Conservation (phyloP, 148 eudicot species). For the Vaccinium vitisidaea region DNA sequence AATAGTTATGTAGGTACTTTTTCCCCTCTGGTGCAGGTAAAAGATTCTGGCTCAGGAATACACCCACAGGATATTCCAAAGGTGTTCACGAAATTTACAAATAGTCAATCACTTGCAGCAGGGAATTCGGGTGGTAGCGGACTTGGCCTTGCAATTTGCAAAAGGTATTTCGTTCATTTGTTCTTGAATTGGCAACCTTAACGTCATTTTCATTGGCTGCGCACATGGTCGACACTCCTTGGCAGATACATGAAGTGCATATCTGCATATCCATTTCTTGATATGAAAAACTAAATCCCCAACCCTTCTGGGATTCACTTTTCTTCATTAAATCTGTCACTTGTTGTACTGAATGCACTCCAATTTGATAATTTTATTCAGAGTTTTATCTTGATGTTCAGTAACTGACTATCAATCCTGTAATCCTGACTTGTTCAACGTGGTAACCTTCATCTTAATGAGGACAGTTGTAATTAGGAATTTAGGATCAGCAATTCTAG, state of each 20-base stretch:
- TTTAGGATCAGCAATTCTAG: neutral
- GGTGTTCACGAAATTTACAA: constrained; percentile 77
- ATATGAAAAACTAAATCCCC: neutral
- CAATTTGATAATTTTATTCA: neutral
- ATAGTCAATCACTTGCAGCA: constrained; percentile 45
- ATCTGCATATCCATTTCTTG: neutral
- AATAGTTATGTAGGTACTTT: neutral
- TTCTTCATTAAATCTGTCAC: neutral
- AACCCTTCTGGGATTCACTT: neutral
- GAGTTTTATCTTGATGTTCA: neutral
- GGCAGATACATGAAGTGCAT: neutral
- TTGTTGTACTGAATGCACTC: neutral
- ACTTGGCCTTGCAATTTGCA: constrained; percentile 91
- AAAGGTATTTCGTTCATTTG: constrained; percentile 46
- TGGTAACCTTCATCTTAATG: neutral
- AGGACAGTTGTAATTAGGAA: neutral
- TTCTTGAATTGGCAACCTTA: neutral
- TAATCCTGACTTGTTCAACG: neutral
- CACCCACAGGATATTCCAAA: constrained; percentile 80
- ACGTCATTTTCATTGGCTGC: neutral
- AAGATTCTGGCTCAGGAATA: constrained; percentile 86
- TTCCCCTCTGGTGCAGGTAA: constrained; percentile 48
- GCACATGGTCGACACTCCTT: neutral
- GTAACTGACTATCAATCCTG: neutral
- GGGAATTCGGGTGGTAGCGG: constrained; percentile 68